Evolutionary conservation across 495 filamentous ascomycete species (phyloP), one percentile per base, ranked within the genome.

Genomic region (Lepidopterella palustris): DNA sequence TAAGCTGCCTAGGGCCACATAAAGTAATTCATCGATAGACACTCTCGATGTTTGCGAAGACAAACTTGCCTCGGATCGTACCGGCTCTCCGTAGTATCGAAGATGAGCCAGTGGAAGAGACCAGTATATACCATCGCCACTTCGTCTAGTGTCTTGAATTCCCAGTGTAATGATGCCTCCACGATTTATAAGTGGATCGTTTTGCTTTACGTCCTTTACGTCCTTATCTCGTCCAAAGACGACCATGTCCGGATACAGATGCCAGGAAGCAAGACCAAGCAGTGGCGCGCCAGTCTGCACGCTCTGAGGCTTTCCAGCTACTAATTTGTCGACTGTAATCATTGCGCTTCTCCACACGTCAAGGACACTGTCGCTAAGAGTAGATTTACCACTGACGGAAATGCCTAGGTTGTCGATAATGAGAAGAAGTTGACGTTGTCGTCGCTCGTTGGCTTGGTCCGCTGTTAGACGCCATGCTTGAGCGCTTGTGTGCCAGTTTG

Each of bases 71-170:
- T 13, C 23, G 35, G 35, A 11, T 11, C 26, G 23, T 23, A 28
- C 32, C 1, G 70, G 56, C 9, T 60, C 18, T 2, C 72, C 72
- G 51, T 75, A 75, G 31, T 70, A 74, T 25, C 67, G 60, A 3
- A 76, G 57, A 49, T 72, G 62, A 10, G 74, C 53, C 9, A 64
- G 13, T 18, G 71, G 61, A 15, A 74, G 57, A 2, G 71, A 71
- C 71, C 72, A 74, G 11, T 55, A 60, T 6, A 73, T 57, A n/a
- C 67, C 68, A 18, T 23, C 18, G 11, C 2, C 65, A 48, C 2
- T 28, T 28, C 2, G 70, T 66, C 4, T 72, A 61, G 26, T 35
- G 26, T 71, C 68, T 11, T 26, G 29, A 25, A 61, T 54, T 3
- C 51, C 61, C 2, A 60, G 3, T 21, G 58, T 55, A 21, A 61